Percentiles rank a stretch among this genome's conserved stretches.
These are phyloP conservation scores for Phaseolus lunatus DNA, from an alignment of 306 rosid genomes.

Conservation along the genomic window DNA sequence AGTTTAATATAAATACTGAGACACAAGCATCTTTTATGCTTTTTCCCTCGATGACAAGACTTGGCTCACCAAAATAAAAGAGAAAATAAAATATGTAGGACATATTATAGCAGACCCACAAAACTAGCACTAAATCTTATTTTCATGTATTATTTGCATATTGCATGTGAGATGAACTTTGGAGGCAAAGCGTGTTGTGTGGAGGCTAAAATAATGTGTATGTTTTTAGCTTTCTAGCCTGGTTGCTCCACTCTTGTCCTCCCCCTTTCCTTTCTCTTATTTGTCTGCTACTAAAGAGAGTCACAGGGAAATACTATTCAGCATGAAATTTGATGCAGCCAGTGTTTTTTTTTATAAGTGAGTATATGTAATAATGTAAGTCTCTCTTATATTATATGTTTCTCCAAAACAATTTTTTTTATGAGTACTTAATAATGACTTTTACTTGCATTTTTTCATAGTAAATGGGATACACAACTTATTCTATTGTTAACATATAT, in stretches of 20 bases:
- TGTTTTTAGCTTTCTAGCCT: constrained; percentile 66
- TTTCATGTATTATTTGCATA: constrained; percentile 36
- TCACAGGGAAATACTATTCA: too few species aligned
- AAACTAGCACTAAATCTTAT: constrained; percentile 54
- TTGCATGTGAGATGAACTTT: constrained; percentile 52
- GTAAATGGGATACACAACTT: too few species aligned
- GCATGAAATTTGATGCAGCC: too few species aligned
- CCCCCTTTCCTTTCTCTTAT: constrained; percentile 38
- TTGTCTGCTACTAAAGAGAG: not conserved
- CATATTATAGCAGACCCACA: constrained; percentile 24
- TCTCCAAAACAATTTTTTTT: too few species aligned
- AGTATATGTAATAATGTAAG: too few species aligned
- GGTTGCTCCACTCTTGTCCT: constrained; percentile 63
- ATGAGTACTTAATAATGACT: too few species aligned
- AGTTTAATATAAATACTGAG: not conserved
- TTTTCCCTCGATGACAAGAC: constrained; percentile 1
- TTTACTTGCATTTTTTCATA: too few species aligned
- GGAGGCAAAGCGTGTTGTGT: constrained; percentile 38
- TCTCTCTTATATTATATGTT: too few species aligned
- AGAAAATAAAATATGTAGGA: constrained; percentile 20
- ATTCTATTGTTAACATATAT: too few species aligned
- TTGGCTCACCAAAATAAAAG: constrained; percentile 18
- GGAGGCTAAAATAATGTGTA: constrained; percentile 5
- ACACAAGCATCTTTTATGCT: constrained; percentile 5
- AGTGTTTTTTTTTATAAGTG: too few species aligned